These are phyloP conservation scores for Babesia gibsoni DNA, from an alignment of 169 alveolate species.

Conservation along the genomic window DNA sequence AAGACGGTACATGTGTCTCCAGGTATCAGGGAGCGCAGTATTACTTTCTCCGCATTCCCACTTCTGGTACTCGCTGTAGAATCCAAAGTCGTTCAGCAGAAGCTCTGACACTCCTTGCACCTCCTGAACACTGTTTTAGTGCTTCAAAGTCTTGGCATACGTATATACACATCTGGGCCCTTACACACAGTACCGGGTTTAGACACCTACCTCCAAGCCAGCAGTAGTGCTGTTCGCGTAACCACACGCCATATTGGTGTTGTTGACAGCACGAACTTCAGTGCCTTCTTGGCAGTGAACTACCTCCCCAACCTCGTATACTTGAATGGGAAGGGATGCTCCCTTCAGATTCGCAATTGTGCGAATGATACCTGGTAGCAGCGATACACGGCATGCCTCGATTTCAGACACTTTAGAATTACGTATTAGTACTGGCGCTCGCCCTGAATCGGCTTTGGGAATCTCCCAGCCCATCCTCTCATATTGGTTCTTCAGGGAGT, in stretches of 20 bases:
- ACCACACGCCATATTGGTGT: slow-evolving; percentile 59
- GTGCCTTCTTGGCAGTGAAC: slow-evolving; percentile 27
- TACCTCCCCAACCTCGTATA: slow-evolving; percentile 86
- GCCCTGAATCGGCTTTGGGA: slow-evolving; percentile 26
- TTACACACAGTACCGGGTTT: too few relatives aligned
- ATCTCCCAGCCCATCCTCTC: slow-evolving; percentile 51
- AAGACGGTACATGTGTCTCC: slow-evolving; percentile 44
- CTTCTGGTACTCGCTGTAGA: slow-evolving; percentile 75
- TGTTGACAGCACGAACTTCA: slow-evolving; percentile 53
- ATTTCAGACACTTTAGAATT: slow-evolving; percentile 91
- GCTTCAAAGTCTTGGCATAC: too few relatives aligned
- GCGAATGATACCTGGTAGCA: slow-evolving; percentile 90
- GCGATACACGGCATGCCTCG: slow-evolving; percentile 89
- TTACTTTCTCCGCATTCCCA: slow-evolving; percentile 68
- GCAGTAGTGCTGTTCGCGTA: slow-evolving; percentile 62
- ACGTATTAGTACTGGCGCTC: slow-evolving; percentile 83
- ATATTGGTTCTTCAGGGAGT: slow-evolving; percentile 58
- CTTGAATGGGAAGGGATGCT: slow-evolving; percentile 86
- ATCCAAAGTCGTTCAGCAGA: slow-evolving; percentile 71
- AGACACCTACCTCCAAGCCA: slow-evolving; percentile 71
- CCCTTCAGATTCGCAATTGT: slow-evolving; percentile 84
- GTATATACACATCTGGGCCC: too few relatives aligned
- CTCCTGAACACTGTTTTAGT: slow-evolving; percentile 53
- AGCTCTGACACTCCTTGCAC: slow-evolving; percentile 87
- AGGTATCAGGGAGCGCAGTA: slow-evolving; percentile 61